Conservation (phyloP, 352 stramenopile genomes). For the Globisporangium nodosum region DNA sequence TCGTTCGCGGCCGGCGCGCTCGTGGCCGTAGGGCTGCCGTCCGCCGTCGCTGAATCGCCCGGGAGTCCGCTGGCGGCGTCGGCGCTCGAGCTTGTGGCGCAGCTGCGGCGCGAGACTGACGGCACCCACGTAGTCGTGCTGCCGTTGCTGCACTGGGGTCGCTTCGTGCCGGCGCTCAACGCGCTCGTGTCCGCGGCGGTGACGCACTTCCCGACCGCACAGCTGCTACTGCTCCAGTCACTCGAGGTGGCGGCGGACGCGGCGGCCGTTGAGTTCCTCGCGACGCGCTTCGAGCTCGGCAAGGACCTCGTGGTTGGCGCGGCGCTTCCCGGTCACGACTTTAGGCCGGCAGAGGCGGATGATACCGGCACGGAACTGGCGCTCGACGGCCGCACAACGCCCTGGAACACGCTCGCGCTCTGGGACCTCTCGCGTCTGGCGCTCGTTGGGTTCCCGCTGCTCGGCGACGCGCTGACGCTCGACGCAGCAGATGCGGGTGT, state of each 20-base stretch:
- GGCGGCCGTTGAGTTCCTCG: slow-evolving; percentile 49
- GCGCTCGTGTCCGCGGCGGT: slow-evolving; percentile 79
- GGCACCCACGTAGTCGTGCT: slow-evolving; percentile 54
- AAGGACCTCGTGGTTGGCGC: slow-evolving; percentile 89
- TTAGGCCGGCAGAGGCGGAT: slow-evolving; percentile 17
- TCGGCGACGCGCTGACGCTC: slow-evolving; percentile 81
- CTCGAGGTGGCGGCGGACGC: slow-evolving; percentile 82
- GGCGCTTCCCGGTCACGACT: slow-evolving; percentile 77
- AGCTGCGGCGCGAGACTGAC: slow-evolving; percentile 20
- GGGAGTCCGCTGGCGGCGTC: slow-evolving; percentile 27
- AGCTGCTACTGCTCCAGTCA: slow-evolving; percentile 86
- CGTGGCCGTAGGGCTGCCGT: slow-evolving; percentile 48
- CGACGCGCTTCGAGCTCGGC: slow-evolving; percentile 56
- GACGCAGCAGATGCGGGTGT: slow-evolving; percentile 61
- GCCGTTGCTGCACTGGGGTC: slow-evolving; percentile 92
- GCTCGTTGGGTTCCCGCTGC: slow-evolving; percentile 87
- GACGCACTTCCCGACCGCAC: slow-evolving; percentile 38
- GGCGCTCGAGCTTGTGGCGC: slow-evolving; percentile 31
- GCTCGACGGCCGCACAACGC: slow-evolving; percentile 86
- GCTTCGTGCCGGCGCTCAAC: slow-evolving; percentile 95
- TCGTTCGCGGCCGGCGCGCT: slow-evolving; percentile 47
- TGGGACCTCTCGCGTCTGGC: slow-evolving; percentile 91
- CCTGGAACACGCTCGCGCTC: slow-evolving; percentile 96
- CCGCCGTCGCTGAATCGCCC: slow-evolving; percentile 1
- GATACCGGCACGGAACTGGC: slow-evolving; percentile 27